Evolutionary conservation across 768 basidiomycete genomes (phyloP).

Genomic region (Kondoa malvinella): DNA sequence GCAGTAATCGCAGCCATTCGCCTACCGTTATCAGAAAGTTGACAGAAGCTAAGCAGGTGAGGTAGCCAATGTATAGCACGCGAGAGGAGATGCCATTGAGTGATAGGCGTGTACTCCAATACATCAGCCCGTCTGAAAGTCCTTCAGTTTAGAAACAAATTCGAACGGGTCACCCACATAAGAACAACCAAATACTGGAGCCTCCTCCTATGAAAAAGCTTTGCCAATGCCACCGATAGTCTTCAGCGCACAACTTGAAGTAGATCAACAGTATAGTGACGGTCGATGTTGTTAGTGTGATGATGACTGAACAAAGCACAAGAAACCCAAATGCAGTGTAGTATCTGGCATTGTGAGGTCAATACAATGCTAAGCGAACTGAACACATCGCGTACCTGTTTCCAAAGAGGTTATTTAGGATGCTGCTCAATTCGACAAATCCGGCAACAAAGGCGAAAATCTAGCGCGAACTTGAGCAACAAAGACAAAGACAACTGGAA

Average conservation of each 20-base stretch:
- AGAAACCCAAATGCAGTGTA: constrained; percentile 74
- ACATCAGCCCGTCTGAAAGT: constrained; percentile 15
- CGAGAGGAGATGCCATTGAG: constrained; percentile 65
- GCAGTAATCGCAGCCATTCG: constrained; percentile 50
- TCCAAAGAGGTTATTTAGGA: constrained; percentile 79
- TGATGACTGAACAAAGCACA: no score
- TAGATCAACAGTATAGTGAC: constrained; percentile 34
- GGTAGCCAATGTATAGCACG: constrained; percentile 75
- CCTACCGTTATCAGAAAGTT: constrained; percentile 67
- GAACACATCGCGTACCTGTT: no score
- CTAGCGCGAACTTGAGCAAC: constrained; percentile 36
- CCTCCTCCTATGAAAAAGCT: constrained; percentile 83
- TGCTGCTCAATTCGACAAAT: constrained; percentile 86
- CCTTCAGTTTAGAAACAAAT: background rate
- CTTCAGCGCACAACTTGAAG: constrained; percentile 82
- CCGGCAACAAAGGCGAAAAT: constrained; percentile 43
- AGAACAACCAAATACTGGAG: constrained; percentile 74
- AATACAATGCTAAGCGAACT: constrained; percentile 36
- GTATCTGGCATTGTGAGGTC: constrained; percentile 40
- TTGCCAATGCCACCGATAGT: constrained; percentile 98
- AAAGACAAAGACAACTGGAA: background rate
- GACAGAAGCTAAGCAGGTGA: constrained; percentile 61
- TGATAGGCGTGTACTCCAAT: constrained; percentile 53
- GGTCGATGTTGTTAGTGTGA: constrained; percentile 61
- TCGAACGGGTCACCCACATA: constrained; percentile 59